These are phyloP conservation scores for Nyctanthes arbortristis DNA, from an alignment of 257 asterid genomes.

Conservation along the genomic window DNA sequence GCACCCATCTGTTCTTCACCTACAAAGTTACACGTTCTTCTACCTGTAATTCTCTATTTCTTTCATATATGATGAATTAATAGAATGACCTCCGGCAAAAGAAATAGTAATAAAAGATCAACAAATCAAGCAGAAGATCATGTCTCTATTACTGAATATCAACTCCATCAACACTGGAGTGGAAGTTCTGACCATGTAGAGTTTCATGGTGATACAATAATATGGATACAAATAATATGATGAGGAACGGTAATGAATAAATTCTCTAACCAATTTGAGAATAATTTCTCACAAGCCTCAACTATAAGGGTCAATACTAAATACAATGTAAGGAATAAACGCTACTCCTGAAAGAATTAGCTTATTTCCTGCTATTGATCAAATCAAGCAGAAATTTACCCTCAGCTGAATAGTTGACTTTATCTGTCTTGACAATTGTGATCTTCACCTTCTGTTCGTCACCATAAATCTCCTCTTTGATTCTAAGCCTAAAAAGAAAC, in stretches of 20 bases:
- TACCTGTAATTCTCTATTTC: neutral
- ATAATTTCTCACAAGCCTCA: neutral
- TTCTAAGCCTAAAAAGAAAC: conserved; percentile 66
- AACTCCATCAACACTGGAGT: neutral
- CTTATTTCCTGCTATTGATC: conserved; percentile 17
- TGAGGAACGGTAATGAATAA: conserved; percentile 10
- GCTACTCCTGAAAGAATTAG: neutral
- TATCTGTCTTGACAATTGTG: conserved; percentile 85
- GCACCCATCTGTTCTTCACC: neutral
- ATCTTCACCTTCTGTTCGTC: conserved; percentile 87
- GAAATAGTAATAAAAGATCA: neutral
- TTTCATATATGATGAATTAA: neutral
- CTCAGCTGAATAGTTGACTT: conserved; percentile 64
- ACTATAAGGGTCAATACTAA: conserved; percentile 14
- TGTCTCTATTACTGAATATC: neutral
- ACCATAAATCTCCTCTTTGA: conserved; percentile 85
- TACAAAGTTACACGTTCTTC: neutral
- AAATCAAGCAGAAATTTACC: conserved; percentile 51
- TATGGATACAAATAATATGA: neutral
- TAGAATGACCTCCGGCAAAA: neutral
- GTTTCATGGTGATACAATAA: conserved; percentile 5
- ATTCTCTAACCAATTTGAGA: conserved; percentile 10
- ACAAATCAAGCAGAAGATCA: neutral
- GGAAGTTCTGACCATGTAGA: neutral
- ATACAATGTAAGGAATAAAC: conserved; percentile 10